Evolutionary conservation across 768 basidiomycete genomes (phyloP).

Genomic region (Peribolospora kevripleyi): DNA sequence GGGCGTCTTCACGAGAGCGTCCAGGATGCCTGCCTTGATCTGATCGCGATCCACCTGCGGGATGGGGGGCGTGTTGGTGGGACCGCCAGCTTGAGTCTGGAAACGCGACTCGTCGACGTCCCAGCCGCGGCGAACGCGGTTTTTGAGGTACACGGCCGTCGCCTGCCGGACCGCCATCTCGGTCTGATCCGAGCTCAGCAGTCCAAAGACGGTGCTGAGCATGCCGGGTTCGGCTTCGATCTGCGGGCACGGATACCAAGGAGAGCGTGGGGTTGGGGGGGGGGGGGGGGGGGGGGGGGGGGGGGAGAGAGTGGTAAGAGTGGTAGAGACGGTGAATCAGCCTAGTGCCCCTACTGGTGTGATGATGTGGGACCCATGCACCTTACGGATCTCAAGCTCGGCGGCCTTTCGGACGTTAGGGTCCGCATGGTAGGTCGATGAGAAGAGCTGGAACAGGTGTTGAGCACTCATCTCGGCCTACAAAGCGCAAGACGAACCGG

Average conservation of each 20-base stretch:
- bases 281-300: no score
- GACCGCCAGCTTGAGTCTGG: slow-evolving; percentile 12
- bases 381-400: slow-evolving; percentile 72
- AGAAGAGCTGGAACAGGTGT: slow-evolving; percentile 28
- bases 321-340: background rate
- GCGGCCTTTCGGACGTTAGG: slow-evolving; percentile 65
- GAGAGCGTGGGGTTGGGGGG: background rate
- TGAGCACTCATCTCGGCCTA: no score
- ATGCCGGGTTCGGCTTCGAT: slow-evolving; percentile 58
- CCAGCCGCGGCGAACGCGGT: slow-evolving; percentile 46
- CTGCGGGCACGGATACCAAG: slow-evolving; percentile 21
- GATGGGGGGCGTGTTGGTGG: slow-evolving; percentile 23
- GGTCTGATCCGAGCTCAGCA: slow-evolving; percentile 55
- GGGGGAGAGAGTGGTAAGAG: no score
- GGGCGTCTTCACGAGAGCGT: slow-evolving; percentile 41
- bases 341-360: background rate
- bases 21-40: slow-evolving; percentile 43
- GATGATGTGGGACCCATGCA: slow-evolving; percentile 14
- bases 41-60: slow-evolving; percentile 42
- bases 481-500: no score
- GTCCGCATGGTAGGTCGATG: slow-evolving; percentile 55
- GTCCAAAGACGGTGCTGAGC: slow-evolving; percentile 58
- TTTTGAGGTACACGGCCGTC: slow-evolving; percentile 70
- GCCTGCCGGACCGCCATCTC: slow-evolving; percentile 66
- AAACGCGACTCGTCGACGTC: slow-evolving; percentile 9